A percentile compares a stretch with the other conserved stretches of the same genome.
Conservation (phyloP, 805 yeast species). For the Ogataea methylovora region DNA sequence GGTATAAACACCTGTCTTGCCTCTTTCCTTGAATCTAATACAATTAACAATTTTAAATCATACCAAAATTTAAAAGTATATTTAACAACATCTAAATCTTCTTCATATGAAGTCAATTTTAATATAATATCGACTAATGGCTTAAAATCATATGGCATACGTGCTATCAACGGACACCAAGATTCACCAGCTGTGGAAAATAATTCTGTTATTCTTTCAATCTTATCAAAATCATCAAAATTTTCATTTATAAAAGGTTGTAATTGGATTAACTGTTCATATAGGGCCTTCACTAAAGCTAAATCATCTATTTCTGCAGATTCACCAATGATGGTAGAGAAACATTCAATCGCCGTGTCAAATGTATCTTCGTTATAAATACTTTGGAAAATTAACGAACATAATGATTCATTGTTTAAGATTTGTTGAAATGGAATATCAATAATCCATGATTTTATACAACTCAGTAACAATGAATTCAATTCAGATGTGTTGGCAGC, state of each 20-base stretch:
- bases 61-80: conserved; percentile 94
- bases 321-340: conserved; percentile 74
- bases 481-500: conserved; percentile 23
- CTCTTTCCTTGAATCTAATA: conserved; percentile 47
- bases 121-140: conserved; percentile 69
- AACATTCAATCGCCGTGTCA: conserved; percentile 80
- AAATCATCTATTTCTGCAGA: conserved; percentile 68
- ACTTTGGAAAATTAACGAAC: conserved; percentile 61
- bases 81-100: conserved; percentile 82
- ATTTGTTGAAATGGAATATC: conserved; percentile 74
- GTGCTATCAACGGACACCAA: conserved; percentile 85
- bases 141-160: conserved; percentile 58
- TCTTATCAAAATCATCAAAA: conserved; percentile 54
- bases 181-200: conserved; percentile 92
- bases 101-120: conserved; percentile 63
- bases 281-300: conserved; percentile 57
- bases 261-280: conserved; percentile 57
- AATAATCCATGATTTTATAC: conserved; percentile 84
- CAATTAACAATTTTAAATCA: conserved; percentile 63
- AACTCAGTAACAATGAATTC: conserved; percentile 49
- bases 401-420: conserved; percentile 55
- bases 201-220: conserved; percentile 65
- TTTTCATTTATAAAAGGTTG: conserved; percentile 42
- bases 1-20: conserved; percentile 45
- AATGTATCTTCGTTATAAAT: conserved; percentile 55